Conservation (phyloP, 2,329 filamentous ascomycete species). For the Ophiostoma perfectum region DNA sequence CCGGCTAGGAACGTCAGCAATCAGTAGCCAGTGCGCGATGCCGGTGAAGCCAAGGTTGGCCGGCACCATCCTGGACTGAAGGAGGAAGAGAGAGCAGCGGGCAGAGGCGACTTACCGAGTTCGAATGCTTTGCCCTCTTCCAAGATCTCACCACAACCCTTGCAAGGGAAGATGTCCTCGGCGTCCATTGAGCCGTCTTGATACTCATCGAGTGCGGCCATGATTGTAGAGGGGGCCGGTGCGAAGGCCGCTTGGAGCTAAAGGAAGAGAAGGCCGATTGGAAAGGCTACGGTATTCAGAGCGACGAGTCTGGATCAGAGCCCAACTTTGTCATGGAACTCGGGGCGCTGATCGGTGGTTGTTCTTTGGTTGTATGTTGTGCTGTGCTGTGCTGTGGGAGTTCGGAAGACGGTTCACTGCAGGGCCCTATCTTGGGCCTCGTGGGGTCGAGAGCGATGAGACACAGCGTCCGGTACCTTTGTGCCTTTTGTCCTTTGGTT, state of each 20-base stretch:
- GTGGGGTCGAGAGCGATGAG: slow-evolving; percentile 3
- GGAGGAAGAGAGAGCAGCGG: background rate
- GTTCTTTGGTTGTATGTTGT: background rate
- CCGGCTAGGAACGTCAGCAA: slow-evolving; percentile 55
- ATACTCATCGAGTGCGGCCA: slow-evolving; percentile 56
- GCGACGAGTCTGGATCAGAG: background rate
- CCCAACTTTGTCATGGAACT: background rate
- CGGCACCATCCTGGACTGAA: background rate
- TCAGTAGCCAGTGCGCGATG: too few species aligned
- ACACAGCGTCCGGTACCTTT: slow-evolving; percentile 4
- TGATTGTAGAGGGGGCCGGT: slow-evolving; percentile 28
- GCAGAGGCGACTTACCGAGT: slow-evolving; percentile 59
- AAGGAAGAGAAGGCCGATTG: background rate
- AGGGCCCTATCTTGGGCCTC: background rate
- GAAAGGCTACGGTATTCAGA: too few species aligned
- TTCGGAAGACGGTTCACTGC: slow-evolving; percentile 7
- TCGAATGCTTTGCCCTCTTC: slow-evolving; percentile 99
- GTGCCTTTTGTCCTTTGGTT: background rate
- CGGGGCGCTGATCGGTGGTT: background rate
- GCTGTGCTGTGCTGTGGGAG: background rate
- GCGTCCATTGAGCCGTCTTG: slow-evolving; percentile 63
- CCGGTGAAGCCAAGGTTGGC: too few species aligned
- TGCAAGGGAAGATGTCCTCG: slow-evolving; percentile 84
- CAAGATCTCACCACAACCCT: slow-evolving; percentile 92
- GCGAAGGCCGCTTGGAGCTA: background rate